These are phyloP conservation scores for Parascedosporium putredinis DNA, from an alignment of 2,329 filamentous ascomycete species.

Conservation along the genomic window DNA sequence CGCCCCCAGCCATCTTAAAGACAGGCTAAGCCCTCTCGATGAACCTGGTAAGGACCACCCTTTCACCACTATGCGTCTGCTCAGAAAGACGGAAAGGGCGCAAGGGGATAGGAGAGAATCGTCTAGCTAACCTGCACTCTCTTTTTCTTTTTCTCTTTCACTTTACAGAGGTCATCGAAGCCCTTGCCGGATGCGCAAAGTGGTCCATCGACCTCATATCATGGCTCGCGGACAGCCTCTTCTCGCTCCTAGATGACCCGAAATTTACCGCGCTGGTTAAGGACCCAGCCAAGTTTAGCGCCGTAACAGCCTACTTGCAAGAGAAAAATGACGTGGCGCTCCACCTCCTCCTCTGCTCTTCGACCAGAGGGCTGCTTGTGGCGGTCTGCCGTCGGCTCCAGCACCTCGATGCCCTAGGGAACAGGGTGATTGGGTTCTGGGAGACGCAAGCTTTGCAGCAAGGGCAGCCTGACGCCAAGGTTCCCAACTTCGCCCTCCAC, in stretches of 20 bases:
- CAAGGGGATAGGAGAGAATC: too few species aligned
- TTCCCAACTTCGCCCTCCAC: constrained; percentile 42
- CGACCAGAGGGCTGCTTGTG: constrained; percentile 61
- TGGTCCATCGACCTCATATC: constrained; percentile 67
- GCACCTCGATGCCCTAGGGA: constrained; percentile 42
- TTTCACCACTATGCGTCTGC: too few species aligned
- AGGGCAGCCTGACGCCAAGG: constrained; percentile 28
- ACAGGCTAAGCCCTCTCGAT: constrained; percentile 48
- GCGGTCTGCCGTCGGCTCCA: constrained; percentile 55
- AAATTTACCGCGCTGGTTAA: constrained; percentile 41
- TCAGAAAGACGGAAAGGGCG: too few species aligned
- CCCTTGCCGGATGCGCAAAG: constrained; percentile 62
- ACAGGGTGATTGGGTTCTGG: constrained; percentile 39
- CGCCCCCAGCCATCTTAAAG: constrained; percentile 40
- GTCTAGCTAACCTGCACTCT: too few species aligned
- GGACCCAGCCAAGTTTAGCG: constrained; percentile 30
- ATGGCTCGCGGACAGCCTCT: constrained; percentile 50
- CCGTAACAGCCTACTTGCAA: constrained; percentile 41
- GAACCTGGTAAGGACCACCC: constrained; percentile 45
- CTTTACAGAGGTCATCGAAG: constrained; percentile 56
- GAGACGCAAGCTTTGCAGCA: constrained; percentile 31
- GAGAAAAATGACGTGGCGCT: constrained; percentile 46
- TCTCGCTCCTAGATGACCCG: constrained; percentile 41
- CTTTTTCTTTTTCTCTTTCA: too few species aligned
- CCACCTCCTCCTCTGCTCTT: constrained; percentile 60